These are phyloP conservation scores for Trypanosoma cruzi DNA, from an alignment of 208 protist genomes.

Conservation along the genomic window DNA sequence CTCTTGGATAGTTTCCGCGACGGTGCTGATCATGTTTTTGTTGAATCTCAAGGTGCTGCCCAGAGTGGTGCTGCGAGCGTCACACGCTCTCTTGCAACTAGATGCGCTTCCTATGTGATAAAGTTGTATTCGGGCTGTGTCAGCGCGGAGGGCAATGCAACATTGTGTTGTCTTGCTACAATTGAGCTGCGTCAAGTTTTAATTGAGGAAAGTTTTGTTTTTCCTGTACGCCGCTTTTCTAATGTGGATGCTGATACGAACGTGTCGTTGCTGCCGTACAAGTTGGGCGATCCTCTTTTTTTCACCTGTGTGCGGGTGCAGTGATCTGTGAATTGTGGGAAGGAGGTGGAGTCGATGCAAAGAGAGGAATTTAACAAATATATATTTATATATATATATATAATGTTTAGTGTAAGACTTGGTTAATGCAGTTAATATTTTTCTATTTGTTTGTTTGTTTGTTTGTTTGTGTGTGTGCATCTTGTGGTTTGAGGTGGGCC, in stretches of 20 bases:
- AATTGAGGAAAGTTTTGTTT: conserved; percentile 32
- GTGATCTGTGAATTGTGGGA: not conserved
- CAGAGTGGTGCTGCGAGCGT: not conserved
- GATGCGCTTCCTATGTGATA: conserved; percentile 41
- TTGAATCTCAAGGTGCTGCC: not conserved
- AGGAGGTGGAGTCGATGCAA: not conserved
- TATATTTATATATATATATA: no score
- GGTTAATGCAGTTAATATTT: no score
- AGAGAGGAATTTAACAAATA: no score
- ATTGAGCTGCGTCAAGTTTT: conserved; percentile 65
- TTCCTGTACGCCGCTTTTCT: conserved; percentile 27
- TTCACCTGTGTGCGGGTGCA: conserved; percentile 56
- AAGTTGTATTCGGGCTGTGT: conserved; percentile 47
- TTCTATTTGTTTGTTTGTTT: no score
- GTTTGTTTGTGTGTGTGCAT: no score
- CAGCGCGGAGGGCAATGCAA: conserved; percentile 41
- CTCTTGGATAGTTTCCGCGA: conserved; percentile 36
- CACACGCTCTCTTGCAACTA: not conserved
- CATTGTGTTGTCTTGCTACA: conserved; percentile 38
- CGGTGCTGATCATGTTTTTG: conserved; percentile 28
- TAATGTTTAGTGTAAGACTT: no score
- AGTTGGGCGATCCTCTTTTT: conserved; percentile 67
- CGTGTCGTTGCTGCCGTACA: conserved; percentile 36
- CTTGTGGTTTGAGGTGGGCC: no score
- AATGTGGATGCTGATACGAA: conserved; percentile 39